Conservation (phyloP, 805 yeast species). For the Starmerella bacillaris region DNA sequence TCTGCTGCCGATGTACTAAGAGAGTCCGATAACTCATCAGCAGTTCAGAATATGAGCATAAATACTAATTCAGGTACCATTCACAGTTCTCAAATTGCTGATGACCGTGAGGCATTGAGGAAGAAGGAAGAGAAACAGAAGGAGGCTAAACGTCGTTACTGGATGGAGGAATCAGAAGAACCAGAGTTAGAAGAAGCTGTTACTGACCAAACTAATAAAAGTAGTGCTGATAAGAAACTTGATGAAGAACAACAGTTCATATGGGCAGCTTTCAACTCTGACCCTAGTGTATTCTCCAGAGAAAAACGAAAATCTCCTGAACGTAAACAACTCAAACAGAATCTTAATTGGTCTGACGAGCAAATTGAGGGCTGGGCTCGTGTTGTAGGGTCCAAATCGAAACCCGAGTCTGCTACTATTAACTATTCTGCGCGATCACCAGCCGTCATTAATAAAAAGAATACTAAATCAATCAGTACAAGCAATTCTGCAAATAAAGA, state of each 20-base stretch:
- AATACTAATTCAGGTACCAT: constrained; percentile 12
- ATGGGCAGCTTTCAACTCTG: constrained; percentile 19
- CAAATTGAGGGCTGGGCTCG: constrained; percentile 88
- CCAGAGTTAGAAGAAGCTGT: constrained; percentile 61
- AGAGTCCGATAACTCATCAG: constrained; percentile 13
- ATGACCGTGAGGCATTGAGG: constrained; percentile 3
- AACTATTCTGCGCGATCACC: not conserved
- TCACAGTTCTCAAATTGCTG: too few species aligned
- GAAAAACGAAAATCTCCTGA: constrained; percentile 32
- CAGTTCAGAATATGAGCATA: constrained; percentile 5
- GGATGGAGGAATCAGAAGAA: constrained; percentile 34
- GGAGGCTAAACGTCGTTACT: too few species aligned
- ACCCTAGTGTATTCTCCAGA: constrained; percentile 33
- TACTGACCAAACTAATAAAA: constrained; percentile 20
- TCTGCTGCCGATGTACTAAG: constrained; percentile 21
- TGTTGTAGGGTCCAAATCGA: constrained; percentile 21
- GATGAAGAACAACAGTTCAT: constrained; percentile 19
- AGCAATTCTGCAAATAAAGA: not conserved
- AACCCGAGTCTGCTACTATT: not conserved
- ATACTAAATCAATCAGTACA: not conserved
- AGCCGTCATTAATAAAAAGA: not conserved
- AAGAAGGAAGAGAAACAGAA: constrained; percentile 1
- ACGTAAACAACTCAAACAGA: constrained; percentile 34
- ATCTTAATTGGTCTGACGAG: constrained; percentile 63
- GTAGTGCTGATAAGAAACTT: constrained; percentile 32